These are phyloP conservation scores for Acanthamoeba castellanii DNA, from an alignment of 208 protist species.

Conservation along the genomic window DNA sequence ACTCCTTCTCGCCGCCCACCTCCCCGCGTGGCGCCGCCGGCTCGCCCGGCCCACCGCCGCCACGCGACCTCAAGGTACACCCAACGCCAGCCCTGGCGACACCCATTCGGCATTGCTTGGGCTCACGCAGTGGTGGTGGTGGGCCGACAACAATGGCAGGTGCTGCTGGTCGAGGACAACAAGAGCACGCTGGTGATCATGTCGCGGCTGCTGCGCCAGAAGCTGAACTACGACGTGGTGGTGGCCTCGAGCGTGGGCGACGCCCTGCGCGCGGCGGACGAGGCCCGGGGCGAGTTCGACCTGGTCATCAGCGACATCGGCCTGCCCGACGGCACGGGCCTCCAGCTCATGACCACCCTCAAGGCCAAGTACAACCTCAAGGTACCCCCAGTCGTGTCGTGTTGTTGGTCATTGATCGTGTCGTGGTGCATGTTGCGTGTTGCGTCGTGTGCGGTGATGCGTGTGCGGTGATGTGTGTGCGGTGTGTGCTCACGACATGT, in stretches of 20 bases:
- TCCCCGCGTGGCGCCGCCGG: not conserved
- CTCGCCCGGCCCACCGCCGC: not conserved
- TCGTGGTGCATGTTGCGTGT: not conserved
- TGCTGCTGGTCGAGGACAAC: constrained; percentile 72
- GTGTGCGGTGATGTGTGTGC: not conserved
- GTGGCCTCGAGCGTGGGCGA: constrained; percentile 46
- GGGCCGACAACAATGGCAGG: not conserved
- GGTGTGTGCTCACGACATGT: not conserved
- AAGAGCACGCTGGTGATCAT: constrained; percentile 71
- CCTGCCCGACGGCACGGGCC: constrained; percentile 55
- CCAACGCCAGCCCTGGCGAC: not conserved
- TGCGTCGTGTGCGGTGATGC: not conserved
- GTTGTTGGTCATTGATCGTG: not conserved
- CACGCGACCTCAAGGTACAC: not conserved
- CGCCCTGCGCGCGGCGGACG: constrained; percentile 40
- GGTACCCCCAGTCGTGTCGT: not conserved
- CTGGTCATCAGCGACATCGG: constrained; percentile 72
- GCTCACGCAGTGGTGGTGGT: too few relatives aligned
- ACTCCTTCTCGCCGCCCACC: not conserved
- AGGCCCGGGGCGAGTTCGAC: constrained; percentile 15
- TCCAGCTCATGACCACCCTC: constrained; percentile 52
- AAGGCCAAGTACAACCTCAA: constrained; percentile 2
- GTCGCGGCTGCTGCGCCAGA: constrained; percentile 43
- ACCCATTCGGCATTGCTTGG: too few relatives aligned
- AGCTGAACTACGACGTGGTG: constrained; percentile 6